Base-by-base conservation (phyloP, 75 land plant genomes). In the Chamaecyparis obtusa region DNA sequence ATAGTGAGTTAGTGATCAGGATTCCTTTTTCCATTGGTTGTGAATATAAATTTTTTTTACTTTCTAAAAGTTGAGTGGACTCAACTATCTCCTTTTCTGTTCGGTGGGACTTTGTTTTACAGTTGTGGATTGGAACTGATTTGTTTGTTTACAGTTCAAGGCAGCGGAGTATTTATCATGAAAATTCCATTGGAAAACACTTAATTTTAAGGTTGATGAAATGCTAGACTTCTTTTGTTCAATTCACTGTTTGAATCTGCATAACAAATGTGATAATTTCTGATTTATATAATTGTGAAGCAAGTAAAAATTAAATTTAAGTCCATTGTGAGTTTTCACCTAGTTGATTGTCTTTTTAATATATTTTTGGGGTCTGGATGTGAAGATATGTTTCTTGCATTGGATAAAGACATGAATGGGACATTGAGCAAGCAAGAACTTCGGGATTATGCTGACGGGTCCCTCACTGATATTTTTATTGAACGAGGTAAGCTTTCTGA, bases 341-440 rank as follows among this genome's bases (percentile, higher is more conserved):
- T 57, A 5, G 6, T 44, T 81, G 51, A 81, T 44, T 81, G 41
- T 11, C 21, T 81, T n/a, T 2, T 51, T 51, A 43, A 81, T 81
- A 32, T 46, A 49, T 44, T 24, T 81, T 81, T 27, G 32, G 9
- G 51, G 32, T 46, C 30, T 81, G 83, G 83, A 81, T 81, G 54
- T 81, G 83, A 91, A 98, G 99, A 98, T 89, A 94, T 97, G 93
- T 97, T 97, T 91, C 95, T 98, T 69, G 97, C 96, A 39, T 88
- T 98, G 80, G 99, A 98, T 85, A 98, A 98, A 89, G 99, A 97
- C 87, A 94, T 91, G 95, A 98, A 97, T 91, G 99, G 99, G 33
- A 98, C 99, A 64, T 86, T 98, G 89, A 98, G 97, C 94, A 98
- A 98, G 94, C 95, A 95, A 85, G 99, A 98, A 91, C 94, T 98